Evolutionary conservation across 306 rosid species (phyloP), one percentile per base, ranked within the genome.

Genomic region (Medicago ruthenica): DNA sequence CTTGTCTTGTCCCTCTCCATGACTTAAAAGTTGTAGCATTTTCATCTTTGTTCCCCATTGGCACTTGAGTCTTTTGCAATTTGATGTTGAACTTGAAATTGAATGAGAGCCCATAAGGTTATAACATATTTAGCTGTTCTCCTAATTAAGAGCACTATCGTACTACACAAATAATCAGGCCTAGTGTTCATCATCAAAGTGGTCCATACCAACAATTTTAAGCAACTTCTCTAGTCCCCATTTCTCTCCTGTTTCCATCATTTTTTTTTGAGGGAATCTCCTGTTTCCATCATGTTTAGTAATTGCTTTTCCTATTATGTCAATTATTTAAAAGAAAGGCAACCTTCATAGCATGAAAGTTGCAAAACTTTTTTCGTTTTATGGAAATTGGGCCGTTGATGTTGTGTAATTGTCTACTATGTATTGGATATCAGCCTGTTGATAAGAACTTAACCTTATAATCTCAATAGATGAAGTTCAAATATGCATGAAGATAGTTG

Each of bases 1-100:
- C 82, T n/a, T 12, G 67, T 80, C 67, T 37, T 76, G 84, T 84
- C 82, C 70, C 75, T 60, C 51, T 65, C 73, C 39, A 17, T 71
- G 82, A 71, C 34, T 31, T 44, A 79, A 71, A 21, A 27, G 58
- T 74, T 9, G 66, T 63, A 54, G 8, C 6, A 42, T 72, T 9
- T 55, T 51, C 14, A 22, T 18, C n/a, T 71, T 3, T 64, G 75
- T 54, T 71, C 75, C 81, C 75, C 59, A 21, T 59, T 45, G 0
- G 8, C 67, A 77, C 82, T 64, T 58, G 50, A 72, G 50, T 53
- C 67, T 69, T 41, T 51, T 54, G 37, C 45, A 70, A 31, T 6
- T 70, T 62, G 70, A 71, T 76, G 76, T 39, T 53, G 63, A 0
- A 55, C 9, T 7, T 3, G 31, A 70, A 37, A 58, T 58, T 22